phyloP scores from a whole-genome alignment of 2,329 filamentous ascomycete species.

The Pseudogymnoascus sp. region DNA sequence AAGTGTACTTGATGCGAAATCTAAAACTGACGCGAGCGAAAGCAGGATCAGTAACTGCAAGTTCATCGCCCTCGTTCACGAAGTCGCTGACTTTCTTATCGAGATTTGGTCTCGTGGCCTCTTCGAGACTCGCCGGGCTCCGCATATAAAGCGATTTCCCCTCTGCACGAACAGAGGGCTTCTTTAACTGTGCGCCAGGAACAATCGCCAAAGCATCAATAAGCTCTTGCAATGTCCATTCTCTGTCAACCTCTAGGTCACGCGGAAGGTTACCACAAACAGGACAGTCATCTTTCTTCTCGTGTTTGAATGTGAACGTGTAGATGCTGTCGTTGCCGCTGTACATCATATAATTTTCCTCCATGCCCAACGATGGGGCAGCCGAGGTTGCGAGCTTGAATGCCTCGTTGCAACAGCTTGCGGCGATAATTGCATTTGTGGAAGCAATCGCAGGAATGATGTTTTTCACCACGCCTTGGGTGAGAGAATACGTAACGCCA shows the following conservation, averaged over 20 bases:
- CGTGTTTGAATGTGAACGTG: slow-evolving; percentile 93
- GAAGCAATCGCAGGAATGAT: slow-evolving; percentile 98
- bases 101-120: slow-evolving; percentile 78
- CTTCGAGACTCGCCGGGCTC: slow-evolving; percentile 71
- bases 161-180: slow-evolving; percentile 74
- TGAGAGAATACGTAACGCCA: slow-evolving; percentile 91
- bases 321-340: slow-evolving; percentile 93
- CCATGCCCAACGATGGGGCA: slow-evolving; percentile 71
- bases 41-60: slow-evolving; percentile 88
- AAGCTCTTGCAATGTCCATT: slow-evolving; percentile 72
- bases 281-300: slow-evolving; percentile 90
- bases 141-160: slow-evolving; percentile 88
- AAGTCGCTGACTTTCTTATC: slow-evolving; percentile 70
- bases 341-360: slow-evolving; percentile 98
- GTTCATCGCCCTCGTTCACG: slow-evolving; percentile 74
- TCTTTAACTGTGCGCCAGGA: slow-evolving; percentile 89
- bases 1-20: slow-evolving; percentile 27
- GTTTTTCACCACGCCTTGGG: slow-evolving; percentile 97
- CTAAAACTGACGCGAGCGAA: slow-evolving; percentile 49
- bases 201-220: slow-evolving; percentile 76
- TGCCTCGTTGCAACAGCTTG: slow-evolving; percentile 92
- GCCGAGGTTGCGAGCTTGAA: slow-evolving; percentile 84
- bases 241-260: slow-evolving; percentile 64
- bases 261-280: slow-evolving; percentile 84
- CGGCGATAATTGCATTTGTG: slow-evolving; percentile 94